Base-by-base conservation (phyloP, 306 rosid genomes). In the Oemleria cerasiformis region DNA sequence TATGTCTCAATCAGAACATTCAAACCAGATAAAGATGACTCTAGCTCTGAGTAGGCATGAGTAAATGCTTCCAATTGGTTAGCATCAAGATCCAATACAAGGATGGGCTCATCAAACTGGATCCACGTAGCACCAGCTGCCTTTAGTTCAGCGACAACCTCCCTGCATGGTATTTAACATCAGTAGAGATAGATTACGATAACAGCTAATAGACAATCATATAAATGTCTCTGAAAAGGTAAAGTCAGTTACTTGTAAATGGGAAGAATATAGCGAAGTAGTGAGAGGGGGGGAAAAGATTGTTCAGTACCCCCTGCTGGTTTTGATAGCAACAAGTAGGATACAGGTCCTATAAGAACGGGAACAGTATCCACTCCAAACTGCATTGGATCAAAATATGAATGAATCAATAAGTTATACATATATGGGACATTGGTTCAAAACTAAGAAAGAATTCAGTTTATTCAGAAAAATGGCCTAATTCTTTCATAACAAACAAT, bases 41-140 rank as follows among this genome's bases (percentile, higher is more conserved):
- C 95, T 12, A 91, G 80, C 65, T 77, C 90, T 3, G 86, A 61
- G 77, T 88, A 91, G 43, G 90, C 89, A 59, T 75, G 71, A 23
- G 79, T 77, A 77, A 88, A 91, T 74, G 92, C 92, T 62, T 85
- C 78, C 74, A 91, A 84, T 72, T 86, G 85, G 75, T 86, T 84
- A 72, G 86, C 70, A 76, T 84, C 84, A 49, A 88, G 97, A 85
- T 88, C 92, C 82, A 72, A 78, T 49, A 88, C 91, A 65, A 91
- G 88, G 58, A 88, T 74, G 58, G 97, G 96, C 82, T 91, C 97
- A 77, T 91, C 97, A 84, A 91, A 86, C 81, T 91, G 92, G 70
- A 91, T 78, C 96, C 97, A 91, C 34, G 86, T 45, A 74, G 96
- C 96, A 67, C 97, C 97, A 19, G 97, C 88, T 5, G 89, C 89